These are phyloP conservation scores for Kazachstania sp. DNA, from an alignment of 1,139 yeast genomes.

Conservation along the genomic window DNA sequence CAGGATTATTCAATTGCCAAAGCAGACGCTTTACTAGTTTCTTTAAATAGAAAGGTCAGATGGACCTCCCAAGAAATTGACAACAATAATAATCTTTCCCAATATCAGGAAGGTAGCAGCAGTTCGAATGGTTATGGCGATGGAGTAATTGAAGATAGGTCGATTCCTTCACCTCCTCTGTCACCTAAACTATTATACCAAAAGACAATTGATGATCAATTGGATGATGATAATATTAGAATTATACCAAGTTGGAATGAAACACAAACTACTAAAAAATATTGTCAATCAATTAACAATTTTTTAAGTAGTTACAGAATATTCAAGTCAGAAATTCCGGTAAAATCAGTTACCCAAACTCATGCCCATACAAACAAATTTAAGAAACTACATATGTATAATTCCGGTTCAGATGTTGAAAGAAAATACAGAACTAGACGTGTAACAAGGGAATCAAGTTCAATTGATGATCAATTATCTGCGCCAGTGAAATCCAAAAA, in stretches of 20 bases:
- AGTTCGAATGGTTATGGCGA: background rate
- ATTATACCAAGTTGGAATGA: slow-evolving; percentile 7
- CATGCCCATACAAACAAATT: background rate
- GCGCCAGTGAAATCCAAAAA: background rate
- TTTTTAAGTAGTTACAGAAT: slow-evolving; percentile 11
- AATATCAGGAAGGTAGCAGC: background rate
- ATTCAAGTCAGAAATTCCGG: slow-evolving; percentile 3
- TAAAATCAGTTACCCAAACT: background rate
- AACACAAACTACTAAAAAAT: slow-evolving; percentile 4
- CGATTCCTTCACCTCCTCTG: slow-evolving; percentile 15
- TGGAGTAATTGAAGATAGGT: slow-evolving; percentile 5
- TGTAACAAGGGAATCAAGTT: slow-evolving; percentile 1
- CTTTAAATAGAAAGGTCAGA: slow-evolving; percentile 2
- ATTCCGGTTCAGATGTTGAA: slow-evolving; percentile 2
- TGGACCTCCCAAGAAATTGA: background rate
- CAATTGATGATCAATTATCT: background rate
- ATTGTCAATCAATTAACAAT: slow-evolving; percentile 3
- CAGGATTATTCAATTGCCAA: background rate
- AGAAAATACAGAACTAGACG: slow-evolving; percentile 6
- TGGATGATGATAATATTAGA: background rate
- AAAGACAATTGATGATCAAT: background rate
- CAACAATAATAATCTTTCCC: background rate
- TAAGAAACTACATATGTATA: background rate
- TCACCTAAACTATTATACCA: slow-evolving; percentile 8
- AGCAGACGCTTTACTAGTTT: background rate